Base-by-base conservation (phyloP, 2,329 filamentous ascomycete species). In the Diaporthe aspalathi region DNA sequence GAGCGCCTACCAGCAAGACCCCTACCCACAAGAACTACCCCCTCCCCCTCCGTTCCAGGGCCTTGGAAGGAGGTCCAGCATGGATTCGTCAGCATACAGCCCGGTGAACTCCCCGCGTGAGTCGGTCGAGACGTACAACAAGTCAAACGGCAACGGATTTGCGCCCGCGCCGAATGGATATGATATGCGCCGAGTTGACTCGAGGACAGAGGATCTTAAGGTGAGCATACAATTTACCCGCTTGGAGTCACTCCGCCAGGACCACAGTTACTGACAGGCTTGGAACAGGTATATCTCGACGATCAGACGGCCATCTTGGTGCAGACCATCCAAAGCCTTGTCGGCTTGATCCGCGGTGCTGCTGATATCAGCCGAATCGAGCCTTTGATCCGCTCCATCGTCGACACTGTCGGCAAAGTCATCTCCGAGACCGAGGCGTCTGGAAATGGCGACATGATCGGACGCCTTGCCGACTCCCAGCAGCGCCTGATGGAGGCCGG, bases 251-350 rank as follows among this genome's bases (percentile, higher is more conserved):
- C n/a, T 5, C 2, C 9, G 32, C 5, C 45, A 17, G 16, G 22
- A 27, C 12, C 24, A 5, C 50, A 35, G 2, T 57, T 43, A 12
- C 52, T 73, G 57, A 68, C 65, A 56, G 32, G 17, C 17, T n/a
- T 53, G 43, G 24, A 40, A 45, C 73, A 92, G 89, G 88, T 93
- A 72, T 95, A 94, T 78, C 88, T 97, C 45, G 93, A 96, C 78
- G 93, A 95, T 78, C 93, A 96, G 79, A 95, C 92, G 14, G 92
- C 93, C 65, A 84, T 90, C 3, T 87, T 97, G 72, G 91, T 96
- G 32, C 90, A 94, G 75, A 93, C 90, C 54, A 94, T 97, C 74
- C 93, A 96, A 81, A 89, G 90, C n/a, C 88, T 97, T 9, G 93
- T 97, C 57, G 87, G 88, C 68, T 90, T 89, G 38, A 91, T 94